Evolutionary conservation across 1,284 basidiomycete genomes (phyloP).

Genomic region (Fomitopsis palustris): DNA sequence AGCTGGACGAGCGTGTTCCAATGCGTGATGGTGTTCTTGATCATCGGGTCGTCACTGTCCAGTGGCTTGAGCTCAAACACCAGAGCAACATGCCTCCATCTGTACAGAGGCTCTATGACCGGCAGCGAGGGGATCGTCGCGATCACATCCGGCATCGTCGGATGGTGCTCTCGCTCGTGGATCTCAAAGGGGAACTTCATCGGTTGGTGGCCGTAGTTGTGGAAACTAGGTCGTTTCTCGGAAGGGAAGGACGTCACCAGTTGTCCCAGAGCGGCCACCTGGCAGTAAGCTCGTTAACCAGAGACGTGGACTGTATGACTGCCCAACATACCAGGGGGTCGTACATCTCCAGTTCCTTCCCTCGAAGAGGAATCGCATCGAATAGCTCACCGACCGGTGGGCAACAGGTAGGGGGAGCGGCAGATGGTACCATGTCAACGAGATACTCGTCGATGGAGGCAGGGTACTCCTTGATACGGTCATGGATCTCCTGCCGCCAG

Average conservation of each 20-base stretch:
- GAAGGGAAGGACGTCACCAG: not conserved
- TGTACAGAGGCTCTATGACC: not conserved
- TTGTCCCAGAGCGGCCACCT: not conserved
- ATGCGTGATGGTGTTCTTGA: not conserved
- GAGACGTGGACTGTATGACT: not conserved
- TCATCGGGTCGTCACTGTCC: not conserved
- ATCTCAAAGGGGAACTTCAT: not conserved
- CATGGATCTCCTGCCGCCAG: not conserved
- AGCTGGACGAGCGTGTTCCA: constrained; percentile 4
- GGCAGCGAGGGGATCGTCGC: not conserved
- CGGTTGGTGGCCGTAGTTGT: not conserved
- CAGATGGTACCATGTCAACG: not conserved
- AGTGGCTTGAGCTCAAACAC: not conserved
- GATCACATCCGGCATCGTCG: not conserved
- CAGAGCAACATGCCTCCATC: not conserved
- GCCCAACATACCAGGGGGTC: not conserved
- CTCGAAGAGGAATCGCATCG: not conserved
- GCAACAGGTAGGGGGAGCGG: not conserved
- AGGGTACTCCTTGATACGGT: not conserved
- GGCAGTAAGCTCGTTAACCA: not conserved
- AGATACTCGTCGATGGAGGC: not conserved
- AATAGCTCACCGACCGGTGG: not conserved
- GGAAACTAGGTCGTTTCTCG: not conserved
- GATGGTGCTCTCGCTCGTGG: not conserved
- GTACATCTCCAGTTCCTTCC: not conserved